Base-by-base conservation (phyloP, 2,329 filamentous ascomycete genomes). In the Pestalotiopsis sp. region DNA sequence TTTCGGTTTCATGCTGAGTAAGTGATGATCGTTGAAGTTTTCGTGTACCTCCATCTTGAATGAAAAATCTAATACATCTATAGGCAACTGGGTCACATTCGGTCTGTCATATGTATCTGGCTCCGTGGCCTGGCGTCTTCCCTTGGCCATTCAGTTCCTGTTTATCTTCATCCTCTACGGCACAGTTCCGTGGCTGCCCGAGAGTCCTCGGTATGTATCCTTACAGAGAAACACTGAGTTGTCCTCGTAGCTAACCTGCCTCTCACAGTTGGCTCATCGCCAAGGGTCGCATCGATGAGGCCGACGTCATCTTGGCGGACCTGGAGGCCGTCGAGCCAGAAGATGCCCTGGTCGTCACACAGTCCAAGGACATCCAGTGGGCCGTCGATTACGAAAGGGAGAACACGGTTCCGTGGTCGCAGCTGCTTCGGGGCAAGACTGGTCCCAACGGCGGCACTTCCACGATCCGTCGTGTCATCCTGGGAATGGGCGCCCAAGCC, bases 401-500 rank as follows among this genome's bases (percentile, higher is more conserved):
- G 25, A 83, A 88, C 69, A 77, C 82, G 3, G 80, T 87, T 1
- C 77, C 81, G 0, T 88, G 86, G 82, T 75, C 79, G 3, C 82
- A 88, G 64, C 77, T 88, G 0, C 73, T 88, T 1, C 80, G 82
- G 4, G 83, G 84, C 25, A 82, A 81, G 56, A 82, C 82, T n/a
- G 78, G 77, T 23, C 76, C 77, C 20, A 76, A 82, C 66, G 80
- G 78, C 11, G 83, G 83, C 13, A 87, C 85, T 1, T 81, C 82
- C 57, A 87, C 83, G 0, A 78, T 88, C 9, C 81, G 86, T 6
- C 80, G 86, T 13, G 66, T 88, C 1, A 66, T 88, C 2, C 81
- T 89, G 0, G 86, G 86, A 3, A 84, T 83, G 73, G 84, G 85
- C 0, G 83, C 82, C 0, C 86, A 87, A 64, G 80, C 64, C 25